Conservation (phyloP, 139 green algal species). For the Volvox africanus region DNA sequence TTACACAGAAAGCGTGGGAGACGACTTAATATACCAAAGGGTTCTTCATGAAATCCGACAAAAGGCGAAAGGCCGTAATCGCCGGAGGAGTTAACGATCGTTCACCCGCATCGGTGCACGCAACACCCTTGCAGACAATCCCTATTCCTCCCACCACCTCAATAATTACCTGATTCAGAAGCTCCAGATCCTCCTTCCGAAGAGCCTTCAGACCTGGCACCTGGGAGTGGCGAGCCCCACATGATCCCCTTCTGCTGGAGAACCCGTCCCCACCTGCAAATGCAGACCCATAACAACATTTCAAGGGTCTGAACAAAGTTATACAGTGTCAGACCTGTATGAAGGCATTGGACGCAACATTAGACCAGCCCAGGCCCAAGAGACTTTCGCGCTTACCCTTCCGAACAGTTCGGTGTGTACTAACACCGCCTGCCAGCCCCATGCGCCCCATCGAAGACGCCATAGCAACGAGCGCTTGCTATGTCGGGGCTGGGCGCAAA, state of each 20-base stretch:
- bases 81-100: neutral
- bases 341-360: neutral
- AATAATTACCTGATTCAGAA: slow-evolving; percentile 16
- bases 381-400: slow-evolving; percentile 14
- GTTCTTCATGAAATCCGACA: too few species aligned
- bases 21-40: too few species aligned
- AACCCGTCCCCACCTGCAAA: slow-evolving; percentile 15
- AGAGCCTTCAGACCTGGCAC: neutral
- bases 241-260: neutral
- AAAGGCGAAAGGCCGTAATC: neutral
- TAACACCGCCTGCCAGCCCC: neutral
- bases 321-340: neutral
- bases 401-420: neutral
- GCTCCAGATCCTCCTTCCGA: slow-evolving; percentile 30
- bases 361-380: neutral
- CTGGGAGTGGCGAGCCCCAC: neutral
- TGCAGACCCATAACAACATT: neutral
- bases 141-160: neutral
- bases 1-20: too few species aligned
- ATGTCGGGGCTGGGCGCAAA: neutral
- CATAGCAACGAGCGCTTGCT: slow-evolving; percentile 2
- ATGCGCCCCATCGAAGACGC: slow-evolving; percentile 31
- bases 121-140: neutral
- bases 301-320: neutral
- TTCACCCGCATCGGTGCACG: neutral